Evolutionary conservation across 169 alveolate species (phyloP), one percentile per base, ranked within the genome.

Genomic region (Plasmodium sp.): DNA sequence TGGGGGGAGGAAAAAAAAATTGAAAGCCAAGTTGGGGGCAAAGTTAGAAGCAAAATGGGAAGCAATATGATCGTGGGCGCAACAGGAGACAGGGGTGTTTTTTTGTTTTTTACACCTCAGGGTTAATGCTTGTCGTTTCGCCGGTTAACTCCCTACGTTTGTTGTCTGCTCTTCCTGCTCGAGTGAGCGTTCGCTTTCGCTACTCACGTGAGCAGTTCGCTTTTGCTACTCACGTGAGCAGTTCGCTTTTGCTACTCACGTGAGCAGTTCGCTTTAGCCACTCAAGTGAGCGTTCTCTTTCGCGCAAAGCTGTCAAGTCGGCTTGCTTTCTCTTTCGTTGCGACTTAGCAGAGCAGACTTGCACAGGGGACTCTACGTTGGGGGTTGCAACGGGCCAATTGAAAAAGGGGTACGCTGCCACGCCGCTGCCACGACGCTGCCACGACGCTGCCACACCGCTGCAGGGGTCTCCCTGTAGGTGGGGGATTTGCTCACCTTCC

Each of bases 11-110:
- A 18, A 79, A 41, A 43, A 43, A 43, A 79, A 80, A 80, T 45
- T 45, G 34, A 39, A 80, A 43, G 58, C 27, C 0, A 80, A 80
- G 36, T 45, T 22, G 27, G 27, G 27, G 27, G 27, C 0, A 22
- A 22, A 22, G n/a, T n/a, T n/a, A n/a, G n/a, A n/a, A n/a, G n/a
- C n/a, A n/a, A n/a, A n/a, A n/a, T n/a, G n/a, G n/a, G n/a, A n/a
- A n/a, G n/a, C n/a, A n/a, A n/a, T n/a, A 79, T 81, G 85, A 54
- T 18, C 54, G 39, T 48, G 58, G 79, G 88, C n/a, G 41, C 88
- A 54, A 81, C 88, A 81, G 39, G 39, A 81, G 33, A 81, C 51
- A 51, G 18, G 16, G 7, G 18, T 27, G 33, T 81, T 81, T 51
- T 81, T 81, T 5, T n/a, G n/a, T 81, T 51, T 54, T 22, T 22